phyloP scores from a whole-genome alignment of 2,329 filamentous ascomycete genomes.

The Colletotrichum paranaense region DNA sequence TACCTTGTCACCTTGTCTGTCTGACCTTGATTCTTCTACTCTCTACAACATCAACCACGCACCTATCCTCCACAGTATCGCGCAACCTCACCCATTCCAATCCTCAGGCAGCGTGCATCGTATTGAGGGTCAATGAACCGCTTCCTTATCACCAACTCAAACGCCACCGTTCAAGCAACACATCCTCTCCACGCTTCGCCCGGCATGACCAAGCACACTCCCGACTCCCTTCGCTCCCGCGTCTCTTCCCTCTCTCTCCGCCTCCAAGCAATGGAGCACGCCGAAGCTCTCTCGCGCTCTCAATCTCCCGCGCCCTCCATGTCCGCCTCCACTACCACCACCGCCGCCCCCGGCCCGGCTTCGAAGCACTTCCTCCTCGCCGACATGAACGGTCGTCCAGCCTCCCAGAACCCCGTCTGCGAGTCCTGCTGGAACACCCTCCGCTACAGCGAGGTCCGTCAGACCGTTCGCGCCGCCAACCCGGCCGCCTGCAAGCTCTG shows the following conservation, averaged over 20 bases:
- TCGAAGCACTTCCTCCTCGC: conserved; percentile 59
- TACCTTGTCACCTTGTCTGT: not conserved
- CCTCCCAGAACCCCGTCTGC: conserved; percentile 44
- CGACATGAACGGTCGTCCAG: conserved; percentile 51
- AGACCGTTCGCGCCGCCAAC: conserved; percentile 28
- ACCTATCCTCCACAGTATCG: not conserved
- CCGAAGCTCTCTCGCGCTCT: conserved; percentile 30
- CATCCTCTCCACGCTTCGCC: not conserved
- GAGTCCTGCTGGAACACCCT: conserved; percentile 36
- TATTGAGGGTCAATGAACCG: conserved; percentile 15
- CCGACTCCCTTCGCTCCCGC: conserved; percentile 56
- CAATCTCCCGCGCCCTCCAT: conserved; percentile 40
- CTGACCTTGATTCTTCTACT: not conserved
- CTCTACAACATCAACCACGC: not conserved
- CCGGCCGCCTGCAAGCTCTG: conserved; percentile 49
- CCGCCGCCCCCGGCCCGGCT: conserved; percentile 1
- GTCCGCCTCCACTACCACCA: conserved; percentile 39
- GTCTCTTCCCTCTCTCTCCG: conserved; percentile 59
- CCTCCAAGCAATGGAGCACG: conserved; percentile 47
- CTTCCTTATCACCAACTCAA: not conserved
- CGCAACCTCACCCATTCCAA: not conserved
- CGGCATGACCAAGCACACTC: conserved; percentile 58
- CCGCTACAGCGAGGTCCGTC: conserved; percentile 30
- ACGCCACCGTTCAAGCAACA: not conserved
- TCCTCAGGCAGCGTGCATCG: not conserved